Conservation (phyloP, 78 protist species). For the Guillardia theta region DNA sequence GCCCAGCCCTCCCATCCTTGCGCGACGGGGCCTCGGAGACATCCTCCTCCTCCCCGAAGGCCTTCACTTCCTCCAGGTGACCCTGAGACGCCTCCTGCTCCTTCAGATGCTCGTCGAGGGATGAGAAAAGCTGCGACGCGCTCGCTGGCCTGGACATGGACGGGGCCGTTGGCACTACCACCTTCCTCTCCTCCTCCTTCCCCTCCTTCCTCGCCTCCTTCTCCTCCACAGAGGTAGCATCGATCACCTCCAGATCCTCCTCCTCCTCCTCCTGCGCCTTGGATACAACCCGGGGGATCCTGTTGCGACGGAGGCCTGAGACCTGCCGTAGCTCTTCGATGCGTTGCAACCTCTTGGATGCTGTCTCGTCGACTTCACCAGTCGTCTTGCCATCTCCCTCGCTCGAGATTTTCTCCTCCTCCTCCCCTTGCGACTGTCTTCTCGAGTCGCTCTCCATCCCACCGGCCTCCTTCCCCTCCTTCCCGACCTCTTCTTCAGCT, state of each 20-base stretch:
- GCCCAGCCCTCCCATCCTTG: background rate
- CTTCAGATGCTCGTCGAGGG: background rate
- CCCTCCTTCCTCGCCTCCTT: background rate
- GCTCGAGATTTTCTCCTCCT: too few species aligned
- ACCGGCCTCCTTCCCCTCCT: too few species aligned
- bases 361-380: too few species aligned
- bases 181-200: background rate
- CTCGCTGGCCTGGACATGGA: background rate
- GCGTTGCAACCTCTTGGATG: background rate
- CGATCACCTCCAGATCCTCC: background rate
- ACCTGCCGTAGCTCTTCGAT: background rate
- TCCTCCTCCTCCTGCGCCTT: background rate
- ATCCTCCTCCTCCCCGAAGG: background rate
- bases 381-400: too few species aligned
- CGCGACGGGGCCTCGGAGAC: background rate
- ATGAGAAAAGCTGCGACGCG: background rate
- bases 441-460: too few species aligned
- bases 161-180: background rate
- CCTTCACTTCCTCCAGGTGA: background rate
- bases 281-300: background rate
- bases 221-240: too few species aligned
- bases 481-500: too few species aligned
- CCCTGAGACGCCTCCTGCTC: background rate
- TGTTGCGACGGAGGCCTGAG: background rate
- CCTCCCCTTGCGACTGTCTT: too few species aligned